phyloP scores from a whole-genome alignment of 2,329 filamentous ascomycete genomes.

The Chrysosporium keratinophilum region DNA sequence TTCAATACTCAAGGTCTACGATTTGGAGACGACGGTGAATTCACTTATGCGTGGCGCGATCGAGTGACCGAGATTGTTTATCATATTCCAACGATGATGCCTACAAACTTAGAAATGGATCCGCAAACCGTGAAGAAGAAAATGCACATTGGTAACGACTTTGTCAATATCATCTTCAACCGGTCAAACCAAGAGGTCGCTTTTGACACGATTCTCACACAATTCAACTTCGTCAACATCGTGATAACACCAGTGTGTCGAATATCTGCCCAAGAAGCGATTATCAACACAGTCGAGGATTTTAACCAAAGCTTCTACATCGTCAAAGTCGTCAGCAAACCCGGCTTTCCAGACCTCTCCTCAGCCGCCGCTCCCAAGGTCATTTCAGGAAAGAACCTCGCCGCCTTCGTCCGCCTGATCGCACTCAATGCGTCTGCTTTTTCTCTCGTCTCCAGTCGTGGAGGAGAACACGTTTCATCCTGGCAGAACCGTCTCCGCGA shows the following conservation, averaged over 20 bases:
- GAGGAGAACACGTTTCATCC: conserved; percentile 70
- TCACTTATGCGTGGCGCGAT: conserved; percentile 89
- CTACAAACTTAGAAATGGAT: conserved; percentile 68
- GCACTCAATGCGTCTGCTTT: conserved; percentile 92
- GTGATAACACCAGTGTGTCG: conserved; percentile 70
- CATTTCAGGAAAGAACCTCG: conserved; percentile 69
- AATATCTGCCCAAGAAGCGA: conserved; percentile 25
- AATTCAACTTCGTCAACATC: conserved; percentile 96
- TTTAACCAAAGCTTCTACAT: conserved; percentile 58
- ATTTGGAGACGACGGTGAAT: conserved; percentile 70
- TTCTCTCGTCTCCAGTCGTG: conserved; percentile 71
- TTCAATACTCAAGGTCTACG: conserved; percentile 94
- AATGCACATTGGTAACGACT: conserved; percentile 91
- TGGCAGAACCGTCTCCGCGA: conserved; percentile 81
- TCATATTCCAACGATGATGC: conserved; percentile 96
- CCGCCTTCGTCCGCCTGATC: conserved; percentile 74
- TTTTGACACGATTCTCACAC: conserved; percentile 84
- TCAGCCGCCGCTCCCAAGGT: conserved; percentile 83
- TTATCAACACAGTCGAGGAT: conserved; percentile 17
- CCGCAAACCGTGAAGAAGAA: conserved; percentile 76
- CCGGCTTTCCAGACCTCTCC: conserved; percentile 83
- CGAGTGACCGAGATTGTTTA: conserved; percentile 91
- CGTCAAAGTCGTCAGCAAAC: conserved; percentile 78
- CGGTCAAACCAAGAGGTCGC: conserved; percentile 82
- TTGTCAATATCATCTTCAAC: conserved; percentile 97